Evolutionary conservation across 306 rosid species (phyloP).

Genomic region (Canavalia gladiata): DNA sequence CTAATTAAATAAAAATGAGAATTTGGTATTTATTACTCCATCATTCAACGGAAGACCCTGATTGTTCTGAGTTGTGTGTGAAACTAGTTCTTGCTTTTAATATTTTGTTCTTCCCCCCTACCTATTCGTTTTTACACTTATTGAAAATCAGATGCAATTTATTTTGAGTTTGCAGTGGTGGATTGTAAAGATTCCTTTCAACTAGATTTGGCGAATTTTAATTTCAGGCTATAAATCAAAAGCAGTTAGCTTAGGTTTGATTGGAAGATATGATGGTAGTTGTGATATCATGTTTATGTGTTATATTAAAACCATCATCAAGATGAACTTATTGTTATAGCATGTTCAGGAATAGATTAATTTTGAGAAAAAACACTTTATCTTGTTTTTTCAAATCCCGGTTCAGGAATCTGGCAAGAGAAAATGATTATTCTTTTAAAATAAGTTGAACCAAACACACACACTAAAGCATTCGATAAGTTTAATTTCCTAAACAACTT

Average conservation of each 20-base stretch:
- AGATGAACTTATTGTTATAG: not conserved
- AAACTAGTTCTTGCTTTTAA: not conserved
- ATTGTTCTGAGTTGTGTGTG: conserved; percentile 9
- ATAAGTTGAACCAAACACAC: too few species aligned
- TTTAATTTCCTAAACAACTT: conserved; percentile 26
- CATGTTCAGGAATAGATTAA: not conserved
- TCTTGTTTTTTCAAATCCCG: too few species aligned
- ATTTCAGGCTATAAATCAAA: conserved; percentile 1
- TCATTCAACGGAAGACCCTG: conserved; percentile 19
- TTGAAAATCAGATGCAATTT: not conserved
- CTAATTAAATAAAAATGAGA: conserved; percentile 7
- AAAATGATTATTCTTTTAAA: too few species aligned
- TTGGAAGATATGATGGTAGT: conserved; percentile 10
- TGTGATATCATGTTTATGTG: conserved; percentile 9
- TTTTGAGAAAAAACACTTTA: not conserved
- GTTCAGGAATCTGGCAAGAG: too few species aligned
- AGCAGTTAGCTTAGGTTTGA: not conserved
- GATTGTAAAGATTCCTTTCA: conserved; percentile 15
- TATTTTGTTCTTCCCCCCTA: not conserved
- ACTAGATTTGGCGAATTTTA: not conserved
- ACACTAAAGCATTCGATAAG: too few species aligned
- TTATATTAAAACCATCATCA: not conserved
- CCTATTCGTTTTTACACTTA: not conserved
- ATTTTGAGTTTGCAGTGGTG: conserved; percentile 7
- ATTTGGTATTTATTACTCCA: conserved; percentile 6